Conservation (phyloP, 2,329 filamentous ascomycete species). For the Ceratocystis variospora region DNA sequence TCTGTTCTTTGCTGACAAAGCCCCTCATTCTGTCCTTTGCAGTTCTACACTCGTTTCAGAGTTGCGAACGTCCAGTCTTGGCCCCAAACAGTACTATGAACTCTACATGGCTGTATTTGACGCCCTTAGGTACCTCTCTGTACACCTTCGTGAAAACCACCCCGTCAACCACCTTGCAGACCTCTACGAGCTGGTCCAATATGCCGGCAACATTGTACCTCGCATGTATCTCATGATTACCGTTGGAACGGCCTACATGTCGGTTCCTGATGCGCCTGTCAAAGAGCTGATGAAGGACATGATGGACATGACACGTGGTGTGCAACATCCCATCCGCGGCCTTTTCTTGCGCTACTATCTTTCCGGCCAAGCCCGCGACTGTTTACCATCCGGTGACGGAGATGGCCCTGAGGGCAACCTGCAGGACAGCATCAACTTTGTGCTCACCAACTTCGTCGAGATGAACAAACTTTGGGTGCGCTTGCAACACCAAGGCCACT, state of each 20-base stretch:
- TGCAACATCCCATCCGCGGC: constrained; percentile 91
- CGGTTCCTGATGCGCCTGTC: constrained; percentile 91
- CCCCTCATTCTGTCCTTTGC: constrained; percentile 19
- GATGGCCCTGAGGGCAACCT: constrained; percentile 92
- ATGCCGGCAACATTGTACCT: constrained; percentile 94
- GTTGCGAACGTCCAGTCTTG: constrained; percentile 85
- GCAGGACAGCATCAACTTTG: constrained; percentile 95
- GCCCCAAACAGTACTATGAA: constrained; percentile 99
- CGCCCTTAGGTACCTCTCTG: constrained; percentile 86
- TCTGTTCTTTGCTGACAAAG: neutral
- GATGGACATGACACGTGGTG: constrained; percentile 99
- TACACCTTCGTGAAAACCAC: constrained; percentile 93
- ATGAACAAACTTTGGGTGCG: constrained; percentile 99
- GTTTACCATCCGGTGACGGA: constrained; percentile 63
- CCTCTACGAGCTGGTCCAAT: constrained; percentile 93
- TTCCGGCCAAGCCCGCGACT: constrained; percentile 84
- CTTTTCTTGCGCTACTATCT: constrained; percentile 94
- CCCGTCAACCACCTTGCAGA: constrained; percentile 96
- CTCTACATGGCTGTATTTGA: constrained; percentile 99
- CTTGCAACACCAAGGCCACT: constrained; percentile 93
- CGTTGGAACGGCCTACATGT: constrained; percentile 97
- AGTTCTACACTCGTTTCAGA: constrained; percentile 98
- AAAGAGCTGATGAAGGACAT: constrained; percentile 99
- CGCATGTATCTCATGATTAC: constrained; percentile 98
- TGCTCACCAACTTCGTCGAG: constrained; percentile 96